A percentile compares a stretch with the other conserved stretches of the same genome.
phyloP scores from a whole-genome alignment of 2,329 filamentous ascomycete genomes.

The Madurella mycetomatis region DNA sequence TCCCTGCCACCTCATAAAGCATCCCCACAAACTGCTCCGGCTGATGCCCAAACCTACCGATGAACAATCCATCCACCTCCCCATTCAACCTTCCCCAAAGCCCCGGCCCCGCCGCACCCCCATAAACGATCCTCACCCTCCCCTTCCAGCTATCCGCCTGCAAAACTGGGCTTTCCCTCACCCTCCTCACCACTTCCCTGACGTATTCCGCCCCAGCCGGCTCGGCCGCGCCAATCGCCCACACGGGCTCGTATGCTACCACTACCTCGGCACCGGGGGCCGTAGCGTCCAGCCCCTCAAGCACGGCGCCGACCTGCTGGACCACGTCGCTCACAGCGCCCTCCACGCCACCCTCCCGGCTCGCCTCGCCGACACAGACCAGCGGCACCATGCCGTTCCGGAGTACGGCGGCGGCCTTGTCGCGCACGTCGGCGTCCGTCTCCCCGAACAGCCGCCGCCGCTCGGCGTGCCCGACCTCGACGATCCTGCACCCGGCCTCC shows the following conservation, averaged over 20 bases:
- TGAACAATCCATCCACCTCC: conserved; percentile 73
- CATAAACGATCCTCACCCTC: conserved; percentile 68
- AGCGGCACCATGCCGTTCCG: conserved; percentile 70
- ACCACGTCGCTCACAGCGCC: conserved; percentile 62
- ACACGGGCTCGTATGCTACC: conserved; percentile 82
- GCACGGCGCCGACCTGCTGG: conserved; percentile 59
- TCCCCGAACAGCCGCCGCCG: conserved; percentile 68
- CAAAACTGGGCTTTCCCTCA: conserved; percentile 52
- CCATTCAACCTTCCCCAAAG: conserved; percentile 63
- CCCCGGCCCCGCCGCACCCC: conserved; percentile 76
- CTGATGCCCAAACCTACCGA: conserved; percentile 79
- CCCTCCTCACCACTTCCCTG: conserved; percentile 60
- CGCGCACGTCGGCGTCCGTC: conserved; percentile 62
- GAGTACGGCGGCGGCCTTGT: conserved; percentile 65
- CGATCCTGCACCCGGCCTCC: conserved; percentile 64
- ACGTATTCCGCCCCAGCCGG: conserved; percentile 72
- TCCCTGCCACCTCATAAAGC: conserved; percentile 62
- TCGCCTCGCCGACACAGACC: conserved; percentile 74
- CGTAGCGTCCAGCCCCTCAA: conserved; percentile 52
- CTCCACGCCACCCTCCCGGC: conserved; percentile 46
- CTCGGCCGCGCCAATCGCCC: conserved; percentile 74
- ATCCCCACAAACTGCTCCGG: conserved; percentile 66
- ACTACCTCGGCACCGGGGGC: conserved; percentile 58
- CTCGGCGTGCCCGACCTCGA: conserved; percentile 80
- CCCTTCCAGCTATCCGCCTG: conserved; percentile 42